Evolutionary conservation across 75 land plant species (phyloP).

Genomic region (Selaginella tamariscina): DNA sequence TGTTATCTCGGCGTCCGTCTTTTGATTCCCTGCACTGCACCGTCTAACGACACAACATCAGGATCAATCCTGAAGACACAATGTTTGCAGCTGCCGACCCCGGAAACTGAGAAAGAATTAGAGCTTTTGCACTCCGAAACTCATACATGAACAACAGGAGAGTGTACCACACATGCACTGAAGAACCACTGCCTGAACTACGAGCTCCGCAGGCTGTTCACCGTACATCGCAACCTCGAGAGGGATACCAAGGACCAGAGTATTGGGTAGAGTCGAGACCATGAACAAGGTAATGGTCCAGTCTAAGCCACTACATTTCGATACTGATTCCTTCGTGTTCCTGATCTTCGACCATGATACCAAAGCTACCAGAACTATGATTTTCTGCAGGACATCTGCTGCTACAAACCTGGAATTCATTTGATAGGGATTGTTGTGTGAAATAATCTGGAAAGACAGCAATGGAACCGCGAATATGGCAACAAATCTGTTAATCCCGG

Average conservation of each 20-base stretch:
- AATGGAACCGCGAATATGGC: not conserved
- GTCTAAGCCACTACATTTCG: not conserved
- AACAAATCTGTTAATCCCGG: not conserved
- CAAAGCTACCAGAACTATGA: not conserved
- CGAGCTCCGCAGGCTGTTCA: not conserved
- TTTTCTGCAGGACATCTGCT: not conserved
- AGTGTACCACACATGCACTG: not conserved
- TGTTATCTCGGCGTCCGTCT: constrained; percentile 7
- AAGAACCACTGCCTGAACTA: not conserved
- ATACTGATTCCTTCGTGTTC: not conserved
- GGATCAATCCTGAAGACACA: constrained; percentile 2
- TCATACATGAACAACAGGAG: not conserved
- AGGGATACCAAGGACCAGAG: not conserved
- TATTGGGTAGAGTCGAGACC: not conserved
- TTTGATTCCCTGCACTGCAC: not conserved
- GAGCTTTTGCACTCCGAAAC: not conserved
- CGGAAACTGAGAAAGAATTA: not conserved
- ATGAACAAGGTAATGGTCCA: constrained; percentile 1
- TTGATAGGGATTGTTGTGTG: not conserved
- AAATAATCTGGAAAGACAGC: not conserved
- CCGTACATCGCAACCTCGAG: not conserved
- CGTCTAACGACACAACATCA: not conserved
- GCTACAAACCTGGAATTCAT: not conserved
- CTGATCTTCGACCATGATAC: not conserved
- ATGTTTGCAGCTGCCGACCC: not conserved